phyloP scores from a whole-genome alignment of 2,329 filamentous ascomycete genomes.

The Trichoderma polysporum region DNA sequence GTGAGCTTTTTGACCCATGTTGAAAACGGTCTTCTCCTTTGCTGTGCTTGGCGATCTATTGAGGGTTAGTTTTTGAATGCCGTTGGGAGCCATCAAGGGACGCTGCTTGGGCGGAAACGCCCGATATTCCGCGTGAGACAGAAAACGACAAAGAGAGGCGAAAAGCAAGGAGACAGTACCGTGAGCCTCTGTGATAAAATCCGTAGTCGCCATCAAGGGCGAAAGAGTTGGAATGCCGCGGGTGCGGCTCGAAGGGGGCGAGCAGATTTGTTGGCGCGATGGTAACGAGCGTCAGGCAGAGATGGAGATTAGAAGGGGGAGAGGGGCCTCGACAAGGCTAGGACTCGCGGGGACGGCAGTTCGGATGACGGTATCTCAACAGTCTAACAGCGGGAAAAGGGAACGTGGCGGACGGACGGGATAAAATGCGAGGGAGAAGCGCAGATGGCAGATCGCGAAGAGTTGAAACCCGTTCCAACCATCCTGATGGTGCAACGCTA shows the following conservation, averaged over 20 bases:
- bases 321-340: neutral
- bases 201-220: slow-evolving; percentile 39
- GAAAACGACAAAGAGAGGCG: neutral
- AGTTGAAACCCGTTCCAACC: slow-evolving; percentile 13
- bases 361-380: neutral
- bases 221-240: slow-evolving; percentile 8
- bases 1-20: slow-evolving; percentile 93
- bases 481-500: slow-evolving; percentile 20
- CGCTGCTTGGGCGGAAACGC: slow-evolving; percentile 9
- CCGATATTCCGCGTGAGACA: neutral
- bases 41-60: slow-evolving; percentile 63
- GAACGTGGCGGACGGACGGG: slow-evolving; percentile 3
- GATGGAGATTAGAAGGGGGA: neutral
- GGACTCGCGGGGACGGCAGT: neutral
- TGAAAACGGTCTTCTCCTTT: slow-evolving; percentile 81
- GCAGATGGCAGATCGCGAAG: slow-evolving; percentile 1
- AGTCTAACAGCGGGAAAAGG: neutral
- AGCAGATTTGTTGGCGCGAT: slow-evolving; percentile 2
- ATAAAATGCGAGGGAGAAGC: neutral
- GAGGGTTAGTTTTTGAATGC: slow-evolving; percentile 34
- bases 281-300: slow-evolving; percentile 1
- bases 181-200: slow-evolving; percentile 42
- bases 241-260: neutral
- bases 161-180: slow-evolving; percentile 34
- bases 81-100: neutral